These are phyloP conservation scores for Harrya chromipes DNA, from an alignment of 768 basidiomycete genomes.

Conservation along the genomic window DNA sequence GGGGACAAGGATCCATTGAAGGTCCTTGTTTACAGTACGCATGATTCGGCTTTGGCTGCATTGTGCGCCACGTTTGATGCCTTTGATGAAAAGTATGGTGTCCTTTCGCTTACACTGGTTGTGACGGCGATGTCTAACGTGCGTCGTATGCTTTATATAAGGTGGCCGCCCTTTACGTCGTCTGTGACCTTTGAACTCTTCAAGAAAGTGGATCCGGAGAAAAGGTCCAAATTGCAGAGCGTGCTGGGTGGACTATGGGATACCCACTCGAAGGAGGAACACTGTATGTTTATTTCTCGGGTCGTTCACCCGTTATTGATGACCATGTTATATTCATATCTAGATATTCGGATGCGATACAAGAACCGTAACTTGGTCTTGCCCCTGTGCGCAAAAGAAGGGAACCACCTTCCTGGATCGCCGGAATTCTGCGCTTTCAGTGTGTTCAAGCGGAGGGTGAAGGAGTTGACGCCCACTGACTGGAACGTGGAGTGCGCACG, in stretches of 20 bases:
- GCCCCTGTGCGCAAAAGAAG: constrained; percentile 61
- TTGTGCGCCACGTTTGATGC: constrained; percentile 64
- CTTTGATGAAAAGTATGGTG: constrained; percentile 60
- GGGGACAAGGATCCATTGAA: constrained; percentile 50
- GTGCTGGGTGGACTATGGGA: constrained; percentile 38
- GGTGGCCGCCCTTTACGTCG: too few species aligned
- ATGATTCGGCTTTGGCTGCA: constrained; percentile 69
- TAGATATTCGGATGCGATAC: constrained; percentile 74
- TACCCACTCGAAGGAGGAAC: constrained; percentile 31
- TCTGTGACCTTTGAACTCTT: too few species aligned
- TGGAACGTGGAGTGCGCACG: constrained; percentile 65
- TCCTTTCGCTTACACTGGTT: too few species aligned
- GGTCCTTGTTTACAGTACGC: constrained; percentile 66
- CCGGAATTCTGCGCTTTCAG: constrained; percentile 73
- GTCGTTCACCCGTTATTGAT: too few species aligned
- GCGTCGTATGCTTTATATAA: too few species aligned
- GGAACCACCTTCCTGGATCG: constrained; percentile 63
- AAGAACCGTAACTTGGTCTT: constrained; percentile 63
- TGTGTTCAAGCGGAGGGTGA: constrained; percentile 60
- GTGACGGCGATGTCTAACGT: too few species aligned
- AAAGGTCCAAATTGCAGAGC: neutral
- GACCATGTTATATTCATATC: neutral
- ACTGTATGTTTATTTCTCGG: constrained; percentile 36
- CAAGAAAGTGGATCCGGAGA: neutral
- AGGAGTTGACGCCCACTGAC: constrained; percentile 61